Base-by-base conservation (phyloP, 805 yeast species). In the Lipomyces spencermartinsiae region DNA sequence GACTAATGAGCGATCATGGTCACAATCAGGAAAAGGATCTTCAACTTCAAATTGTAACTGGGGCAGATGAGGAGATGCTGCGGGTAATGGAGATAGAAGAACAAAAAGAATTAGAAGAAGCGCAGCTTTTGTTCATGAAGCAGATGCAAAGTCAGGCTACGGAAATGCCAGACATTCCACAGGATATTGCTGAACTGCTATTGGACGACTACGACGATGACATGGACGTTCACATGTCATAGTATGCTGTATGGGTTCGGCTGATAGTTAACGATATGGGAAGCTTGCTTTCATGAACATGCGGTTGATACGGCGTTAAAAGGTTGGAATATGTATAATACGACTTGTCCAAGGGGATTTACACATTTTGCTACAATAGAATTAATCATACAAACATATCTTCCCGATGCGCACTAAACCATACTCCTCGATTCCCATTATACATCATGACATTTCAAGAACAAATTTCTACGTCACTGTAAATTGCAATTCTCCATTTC, bases 51-150 rank as follows among this genome's bases (percentile, higher is more conserved):
- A 59, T 64, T n/a, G 22, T n/a, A 22, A 46, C 9, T 12, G 22
- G 33, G 29, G 22, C 31, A 22, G 72, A 61, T 29, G 58, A 68
- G 25, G 59, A 59, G 49, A 54, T 43, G 61, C 8, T 64, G 61
- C 37, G 25, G 29, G 3, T 34, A 22, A 58, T 58, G 19, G 69
- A 66, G 33, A 22, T 25, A n/a, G 65, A 65, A 29, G 46, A 43
- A 58, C 25, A 25, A 8, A 37, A 63, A 8, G 29, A 43, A 12
- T 34, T 31, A 19, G 46, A 61, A 16, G 33, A 63, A 4, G 62
- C 33, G 6, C 54, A 37, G 43, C 34, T 5, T 29, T 19, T 53
- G 19, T 61, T n/a, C 33, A 49, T 49, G n/a, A 33, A 1, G 7
- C 54, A 22, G 8, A 12, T 7, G 29, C 33, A 53, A 16, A 53